phyloP scores from a whole-genome alignment of 768 basidiomycete species.

The Termitomyces bulborhizus region DNA sequence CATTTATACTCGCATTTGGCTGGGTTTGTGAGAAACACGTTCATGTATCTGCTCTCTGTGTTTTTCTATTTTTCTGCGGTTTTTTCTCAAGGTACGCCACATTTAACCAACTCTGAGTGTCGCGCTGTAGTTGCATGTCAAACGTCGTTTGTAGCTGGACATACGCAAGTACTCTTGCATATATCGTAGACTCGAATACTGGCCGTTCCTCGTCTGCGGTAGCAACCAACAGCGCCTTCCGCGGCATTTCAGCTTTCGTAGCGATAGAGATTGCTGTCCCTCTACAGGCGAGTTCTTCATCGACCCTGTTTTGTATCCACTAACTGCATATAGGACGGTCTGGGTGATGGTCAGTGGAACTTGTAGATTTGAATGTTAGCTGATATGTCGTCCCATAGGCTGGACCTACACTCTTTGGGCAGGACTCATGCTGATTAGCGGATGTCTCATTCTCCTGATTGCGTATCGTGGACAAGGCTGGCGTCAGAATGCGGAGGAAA shows the following conservation, averaged over 20 bases:
- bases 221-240: slow-evolving; percentile 71
- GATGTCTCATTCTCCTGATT: slow-evolving; percentile 54
- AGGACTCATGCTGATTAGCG: slow-evolving; percentile 42
- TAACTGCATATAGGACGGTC: slow-evolving; percentile 34
- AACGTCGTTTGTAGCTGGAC: slow-evolving; percentile 31
- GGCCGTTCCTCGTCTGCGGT: slow-evolving; percentile 74
- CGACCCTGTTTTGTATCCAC: not conserved
- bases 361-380: not conserved
- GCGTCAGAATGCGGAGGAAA: slow-evolving; percentile 44
- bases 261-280: slow-evolving; percentile 71
- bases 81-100: slow-evolving; percentile 65
- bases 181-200: slow-evolving; percentile 81
- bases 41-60: slow-evolving; percentile 61
- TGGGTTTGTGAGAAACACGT: slow-evolving; percentile 66
- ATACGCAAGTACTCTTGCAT: slow-evolving; percentile 70
- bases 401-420: slow-evolving; percentile 67
- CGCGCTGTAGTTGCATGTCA: not conserved
- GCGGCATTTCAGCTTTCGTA: slow-evolving; percentile 63
- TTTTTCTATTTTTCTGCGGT: slow-evolving; percentile 67
- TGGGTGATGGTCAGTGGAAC: slow-evolving; percentile 60
- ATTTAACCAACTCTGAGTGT: not conserved
- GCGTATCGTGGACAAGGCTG: slow-evolving; percentile 52
- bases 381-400: slow-evolving; percentile 20
- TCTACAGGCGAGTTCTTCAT: slow-evolving; percentile 41
- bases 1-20: slow-evolving; percentile 59